Evolutionary conservation across 345 rosid genomes (phyloP), one percentile per base, ranked within the genome.

Genomic region (Corymbia maculata): DNA sequence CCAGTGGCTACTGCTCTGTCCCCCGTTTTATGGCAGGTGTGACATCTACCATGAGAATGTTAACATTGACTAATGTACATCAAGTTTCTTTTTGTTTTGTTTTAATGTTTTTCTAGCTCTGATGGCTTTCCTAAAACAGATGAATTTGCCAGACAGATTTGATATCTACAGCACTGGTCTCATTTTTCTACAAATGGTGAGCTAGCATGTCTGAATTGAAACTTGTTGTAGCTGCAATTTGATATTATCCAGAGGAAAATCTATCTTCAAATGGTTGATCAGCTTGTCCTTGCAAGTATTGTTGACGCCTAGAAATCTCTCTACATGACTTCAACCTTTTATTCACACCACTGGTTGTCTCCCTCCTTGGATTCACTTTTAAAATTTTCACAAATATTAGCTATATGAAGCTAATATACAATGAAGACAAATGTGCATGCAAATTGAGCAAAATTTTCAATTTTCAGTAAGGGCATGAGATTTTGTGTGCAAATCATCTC

Each of bases 1-100:
- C 99, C 99, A 17, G 98, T 98, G 90, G 99, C 99, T 88, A 89
- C 99, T 84, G 96, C 96, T 88, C 99, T 97, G 90, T 97, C 99
- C 79, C 99, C 99, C 3, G 98, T 97, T 66, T 92, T 97, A 32
- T 97, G 99, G 99, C 99, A 97, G 99, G 99, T 97, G 59, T 85
- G 45, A 79, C 85, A 36, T 52, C 85, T 52, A 50, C 36, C 80
- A 32, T 6, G 44, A 32, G 24, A 49, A 8, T 70, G n/a, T 44
- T 30, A 47, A 47, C 32, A 87, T 87, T 87, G 82, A 61, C 70
- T 90, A 50, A 47, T 86, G 47, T 24, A 85, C 75, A 86, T 86
- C 42, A 52, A 50, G 82, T 84, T 68, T 86, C 89, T 86, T 90
- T 51, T 52, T 85, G 47, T 36, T 36, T 75, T 7, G 8, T 61